Conservation (phyloP, 1,284 basidiomycete species). For the Malassezia furfur region DNA sequence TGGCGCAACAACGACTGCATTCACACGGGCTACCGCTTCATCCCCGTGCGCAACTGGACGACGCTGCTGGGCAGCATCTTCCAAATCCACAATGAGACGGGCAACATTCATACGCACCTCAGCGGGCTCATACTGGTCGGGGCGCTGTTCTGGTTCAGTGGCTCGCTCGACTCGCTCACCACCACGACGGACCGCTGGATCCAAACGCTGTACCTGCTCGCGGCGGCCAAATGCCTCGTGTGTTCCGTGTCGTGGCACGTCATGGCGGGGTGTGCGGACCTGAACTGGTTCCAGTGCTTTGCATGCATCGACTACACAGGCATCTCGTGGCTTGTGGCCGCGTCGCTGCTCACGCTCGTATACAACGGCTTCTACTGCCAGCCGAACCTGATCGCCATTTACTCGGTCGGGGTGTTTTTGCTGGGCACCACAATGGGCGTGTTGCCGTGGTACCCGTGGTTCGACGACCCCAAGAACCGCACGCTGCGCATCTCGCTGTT, state of each 20-base stretch:
- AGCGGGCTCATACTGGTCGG: constrained; percentile 35
- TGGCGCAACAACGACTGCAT: constrained; percentile 48
- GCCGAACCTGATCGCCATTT: constrained; percentile 39
- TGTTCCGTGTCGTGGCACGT: constrained; percentile 45
- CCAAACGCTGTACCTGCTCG: constrained; percentile 42
- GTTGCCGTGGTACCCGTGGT: constrained; percentile 45
- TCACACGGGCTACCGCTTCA: constrained; percentile 45
- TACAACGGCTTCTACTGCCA: constrained; percentile 49
- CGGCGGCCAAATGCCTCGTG: constrained; percentile 42
- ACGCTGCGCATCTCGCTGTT: constrained; percentile 37
- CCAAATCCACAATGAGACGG: constrained; percentile 47
- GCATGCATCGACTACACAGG: constrained; percentile 47
- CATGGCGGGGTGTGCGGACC: constrained; percentile 43
- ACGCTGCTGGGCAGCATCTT: constrained; percentile 38
- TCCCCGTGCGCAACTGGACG: constrained; percentile 34
- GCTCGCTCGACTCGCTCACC: constrained; percentile 35
- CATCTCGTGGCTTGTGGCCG: constrained; percentile 45
- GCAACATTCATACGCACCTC: constrained; percentile 46
- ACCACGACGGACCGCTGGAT: constrained; percentile 43
- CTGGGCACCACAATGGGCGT: constrained; percentile 38
- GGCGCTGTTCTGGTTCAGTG: constrained; percentile 41
- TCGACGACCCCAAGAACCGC: constrained; percentile 42
- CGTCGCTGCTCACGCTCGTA: constrained; percentile 40
- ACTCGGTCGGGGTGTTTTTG: constrained; percentile 33
- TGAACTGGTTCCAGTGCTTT: constrained; percentile 41